Evolutionary conservation across 768 basidiomycete genomes (phyloP).

Genomic region (Mycena rosella): DNA sequence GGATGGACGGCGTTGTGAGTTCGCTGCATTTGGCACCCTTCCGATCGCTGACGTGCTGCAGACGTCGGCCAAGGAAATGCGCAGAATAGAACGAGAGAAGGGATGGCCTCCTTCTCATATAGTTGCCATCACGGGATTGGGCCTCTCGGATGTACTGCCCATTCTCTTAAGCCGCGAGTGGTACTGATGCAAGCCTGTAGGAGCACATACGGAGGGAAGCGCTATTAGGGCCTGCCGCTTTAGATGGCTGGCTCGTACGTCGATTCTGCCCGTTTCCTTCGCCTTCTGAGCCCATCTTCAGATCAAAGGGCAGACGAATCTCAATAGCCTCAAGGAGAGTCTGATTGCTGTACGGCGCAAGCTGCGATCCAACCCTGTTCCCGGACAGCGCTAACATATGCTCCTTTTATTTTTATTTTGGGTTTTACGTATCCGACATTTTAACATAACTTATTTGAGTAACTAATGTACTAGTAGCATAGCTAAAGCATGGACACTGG

Average conservation of each 20-base stretch:
- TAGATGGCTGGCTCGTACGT: constrained; percentile 32
- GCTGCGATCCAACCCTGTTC: background rate
- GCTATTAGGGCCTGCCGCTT: constrained; percentile 25
- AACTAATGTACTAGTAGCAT: no score
- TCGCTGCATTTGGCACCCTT: background rate
- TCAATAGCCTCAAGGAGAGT: constrained; percentile 26
- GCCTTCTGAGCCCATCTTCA: background rate
- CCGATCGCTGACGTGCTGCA: constrained; percentile 1
- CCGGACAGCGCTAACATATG: no score
- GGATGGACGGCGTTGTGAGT: constrained; percentile 33
- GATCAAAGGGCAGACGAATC: constrained; percentile 32
- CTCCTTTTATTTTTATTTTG: no score
- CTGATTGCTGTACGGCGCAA: constrained; percentile 16
- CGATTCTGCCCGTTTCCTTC: background rate
- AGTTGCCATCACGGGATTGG: constrained; percentile 34
- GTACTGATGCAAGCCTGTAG: constrained; percentile 2
- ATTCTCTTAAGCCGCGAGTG: no score
- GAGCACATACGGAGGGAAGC: constrained; percentile 27
- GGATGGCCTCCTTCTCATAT: constrained; percentile 27
- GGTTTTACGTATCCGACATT: no score
- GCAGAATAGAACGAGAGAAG: constrained; percentile 20
- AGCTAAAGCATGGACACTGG: no score
- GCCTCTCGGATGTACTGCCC: constrained; percentile 24
- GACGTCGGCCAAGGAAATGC: constrained; percentile 33
- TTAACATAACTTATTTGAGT: no score